Evolutionary conservation across 208 protist species (phyloP), one percentile per base, ranked within the genome.

Genomic region (Crithidia fasciculata): DNA sequence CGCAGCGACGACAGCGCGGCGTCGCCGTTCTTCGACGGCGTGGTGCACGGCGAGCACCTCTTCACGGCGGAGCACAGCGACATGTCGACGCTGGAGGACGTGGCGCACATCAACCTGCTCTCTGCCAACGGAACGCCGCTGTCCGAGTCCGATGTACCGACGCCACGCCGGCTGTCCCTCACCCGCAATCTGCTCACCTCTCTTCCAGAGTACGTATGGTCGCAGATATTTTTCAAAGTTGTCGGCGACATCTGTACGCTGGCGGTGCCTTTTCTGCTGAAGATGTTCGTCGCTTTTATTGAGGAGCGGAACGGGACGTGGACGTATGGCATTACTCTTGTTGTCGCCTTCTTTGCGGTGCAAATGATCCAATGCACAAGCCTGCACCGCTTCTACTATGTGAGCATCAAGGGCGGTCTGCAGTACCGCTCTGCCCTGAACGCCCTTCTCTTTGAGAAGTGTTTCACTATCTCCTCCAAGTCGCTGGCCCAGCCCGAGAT

Each of bases 361-460:
- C 81, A 52, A 64, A 15, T 68, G 12, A 44, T 83, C 28, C 82
- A 84, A 45, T 84, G 78, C 56, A 74, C 56, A 37, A 54, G 62
- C 10, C 55, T 56, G 9, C 67, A 94, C 68, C 82, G 91, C 71
- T 93, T 91, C 75, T 87, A 91, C 56, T 76, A 91, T 64, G 52
- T 87, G 45, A 78, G 85, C 49, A 82, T 78, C 9, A 69, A 78
- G n/a, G 67, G 80, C 49, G 89, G 86, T 80, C 36, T 70, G 80
- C 44, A 77, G 79, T 39, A 79, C 84, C 18, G 63, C 83, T 18
- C 54, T 84, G 8, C 76, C 96, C 28, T 71, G 82, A n/a, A 91
- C 77, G 82, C 78, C n/a, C 56, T 85, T 10, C 69, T 97, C 8
- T 97, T 95, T 57, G 80, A 86, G 36, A 97, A 97, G 75, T 80